Conservation (phyloP, 305 asterid genomes). For the Vinca major region DNA sequence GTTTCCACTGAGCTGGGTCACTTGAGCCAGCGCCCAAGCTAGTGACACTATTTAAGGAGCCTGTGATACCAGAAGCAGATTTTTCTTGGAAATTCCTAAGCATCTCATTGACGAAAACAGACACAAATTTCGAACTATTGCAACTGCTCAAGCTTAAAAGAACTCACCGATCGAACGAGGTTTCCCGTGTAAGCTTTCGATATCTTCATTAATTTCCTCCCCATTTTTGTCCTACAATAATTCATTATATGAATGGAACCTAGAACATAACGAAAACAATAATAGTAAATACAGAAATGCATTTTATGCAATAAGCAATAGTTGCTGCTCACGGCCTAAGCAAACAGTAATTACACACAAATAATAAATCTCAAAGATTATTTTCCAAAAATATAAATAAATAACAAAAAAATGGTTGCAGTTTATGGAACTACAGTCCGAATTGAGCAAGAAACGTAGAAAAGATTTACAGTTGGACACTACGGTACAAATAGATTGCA, state of each 20-base stretch:
- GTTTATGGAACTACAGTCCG: too few relatives aligned
- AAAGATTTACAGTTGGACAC: background rate
- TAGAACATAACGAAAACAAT: constrained; percentile 7
- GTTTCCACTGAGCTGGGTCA: constrained; percentile 70
- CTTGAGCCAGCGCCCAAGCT: constrained; percentile 38
- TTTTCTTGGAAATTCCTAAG: background rate
- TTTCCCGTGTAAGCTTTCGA: constrained; percentile 43
- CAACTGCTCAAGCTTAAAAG: background rate
- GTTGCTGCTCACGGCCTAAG: background rate
- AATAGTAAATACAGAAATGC: constrained; percentile 2
- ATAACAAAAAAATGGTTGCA: background rate
- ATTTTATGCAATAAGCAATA: background rate
- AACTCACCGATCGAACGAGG: constrained; percentile 42
- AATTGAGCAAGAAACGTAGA: background rate
- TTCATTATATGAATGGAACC: constrained; percentile 2
- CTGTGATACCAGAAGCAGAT: constrained; percentile 23
- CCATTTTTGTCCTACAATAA: constrained; percentile 44
- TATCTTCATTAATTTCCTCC: constrained; percentile 34
- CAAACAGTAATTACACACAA: background rate
- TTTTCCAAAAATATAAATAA: too few relatives aligned
- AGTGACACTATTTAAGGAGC: constrained; percentile 28
- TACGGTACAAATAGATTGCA: too few relatives aligned
- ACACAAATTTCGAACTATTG: background rate
- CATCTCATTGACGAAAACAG: background rate
- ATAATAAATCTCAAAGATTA: background rate